These are phyloP conservation scores for Dactylellina cionopaga DNA, from an alignment of 2,329 filamentous ascomycete genomes.

Conservation along the genomic window DNA sequence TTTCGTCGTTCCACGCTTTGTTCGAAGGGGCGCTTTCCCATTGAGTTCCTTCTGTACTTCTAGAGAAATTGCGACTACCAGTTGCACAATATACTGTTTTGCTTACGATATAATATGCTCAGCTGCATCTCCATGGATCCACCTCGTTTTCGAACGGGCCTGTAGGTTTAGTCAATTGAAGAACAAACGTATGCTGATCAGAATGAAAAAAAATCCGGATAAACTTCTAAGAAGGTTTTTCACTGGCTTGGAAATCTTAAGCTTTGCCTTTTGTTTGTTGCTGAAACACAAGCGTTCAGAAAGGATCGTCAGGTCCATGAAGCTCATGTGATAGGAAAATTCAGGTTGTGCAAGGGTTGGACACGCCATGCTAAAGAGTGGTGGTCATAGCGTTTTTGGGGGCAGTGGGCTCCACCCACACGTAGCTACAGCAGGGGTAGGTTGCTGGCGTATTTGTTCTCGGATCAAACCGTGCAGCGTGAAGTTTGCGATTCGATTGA, in stretches of 20 bases:
- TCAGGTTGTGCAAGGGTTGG: conserved; percentile 40
- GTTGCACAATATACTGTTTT: too few relatives aligned
- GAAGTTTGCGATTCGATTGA: not conserved
- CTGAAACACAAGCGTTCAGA: conserved; percentile 32
- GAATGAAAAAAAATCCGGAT: conserved; percentile 28
- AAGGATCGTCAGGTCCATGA: conserved; percentile 15
- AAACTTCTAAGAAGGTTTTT: conserved; percentile 19
- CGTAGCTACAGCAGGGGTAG: conserved; percentile 8
- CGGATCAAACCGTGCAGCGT: conserved; percentile 17
- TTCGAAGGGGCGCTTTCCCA: too few relatives aligned
- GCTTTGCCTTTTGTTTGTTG: conserved; percentile 4
- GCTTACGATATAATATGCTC: conserved; percentile 49
- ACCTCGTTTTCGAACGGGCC: conserved; percentile 18
- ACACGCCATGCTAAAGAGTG: conserved; percentile 27
- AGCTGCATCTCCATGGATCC: conserved; percentile 29
- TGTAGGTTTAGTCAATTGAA: conserved; percentile 23
- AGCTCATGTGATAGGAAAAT: conserved; percentile 52
- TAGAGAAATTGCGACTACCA: too few relatives aligned
- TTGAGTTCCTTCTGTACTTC: too few relatives aligned
- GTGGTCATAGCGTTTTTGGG: conserved; percentile 47
- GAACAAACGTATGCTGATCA: conserved; percentile 13
- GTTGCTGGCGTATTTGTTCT: conserved; percentile 1
- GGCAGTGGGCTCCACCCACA: not conserved
- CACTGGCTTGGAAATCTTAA: not conserved
- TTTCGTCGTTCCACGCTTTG: too few relatives aligned